These are phyloP conservation scores for Oryza brachyantha DNA, from an alignment of 176 grass and related monocot species.

Conservation along the genomic window DNA sequence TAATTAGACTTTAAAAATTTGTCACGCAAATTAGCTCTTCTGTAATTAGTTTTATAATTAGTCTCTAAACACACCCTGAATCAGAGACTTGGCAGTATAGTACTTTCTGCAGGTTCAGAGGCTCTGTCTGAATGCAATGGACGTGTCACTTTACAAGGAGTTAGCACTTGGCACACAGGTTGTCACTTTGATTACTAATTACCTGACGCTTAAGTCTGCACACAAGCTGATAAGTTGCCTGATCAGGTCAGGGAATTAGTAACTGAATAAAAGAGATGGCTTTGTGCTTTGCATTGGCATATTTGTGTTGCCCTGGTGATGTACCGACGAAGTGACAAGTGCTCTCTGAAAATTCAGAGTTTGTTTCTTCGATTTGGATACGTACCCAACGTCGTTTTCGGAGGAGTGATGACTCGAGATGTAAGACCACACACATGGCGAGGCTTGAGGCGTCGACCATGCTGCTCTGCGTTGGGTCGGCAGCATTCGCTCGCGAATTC, in stretches of 20 bases:
- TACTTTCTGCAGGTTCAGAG: not conserved
- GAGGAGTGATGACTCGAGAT: not conserved
- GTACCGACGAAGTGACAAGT: conserved; percentile 7
- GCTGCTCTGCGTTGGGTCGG: not conserved
- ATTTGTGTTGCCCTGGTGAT: not conserved
- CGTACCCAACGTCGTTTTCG: conserved; percentile 23
- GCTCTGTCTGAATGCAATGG: not conserved
- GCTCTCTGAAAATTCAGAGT: not conserved
- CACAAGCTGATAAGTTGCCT: not conserved
- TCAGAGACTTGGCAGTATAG: not conserved
- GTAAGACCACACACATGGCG: not conserved
- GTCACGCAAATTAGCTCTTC: no score
- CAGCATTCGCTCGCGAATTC: conserved; percentile 2
- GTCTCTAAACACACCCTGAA: no score
- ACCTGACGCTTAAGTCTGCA: not conserved
- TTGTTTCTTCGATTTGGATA: not conserved
- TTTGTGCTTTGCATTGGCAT: not conserved
- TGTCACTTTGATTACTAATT: not conserved
- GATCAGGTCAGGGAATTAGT: not conserved
- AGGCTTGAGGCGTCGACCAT: not conserved
- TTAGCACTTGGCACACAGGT: not conserved
- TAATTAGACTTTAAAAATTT: no score
- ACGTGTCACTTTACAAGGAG: not conserved
- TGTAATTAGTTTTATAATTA: no score
- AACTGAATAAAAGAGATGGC: no score